These are phyloP conservation scores for Apiospora phragmitis DNA, from an alignment of 2,329 filamentous ascomycete genomes.

Conservation along the genomic window DNA sequence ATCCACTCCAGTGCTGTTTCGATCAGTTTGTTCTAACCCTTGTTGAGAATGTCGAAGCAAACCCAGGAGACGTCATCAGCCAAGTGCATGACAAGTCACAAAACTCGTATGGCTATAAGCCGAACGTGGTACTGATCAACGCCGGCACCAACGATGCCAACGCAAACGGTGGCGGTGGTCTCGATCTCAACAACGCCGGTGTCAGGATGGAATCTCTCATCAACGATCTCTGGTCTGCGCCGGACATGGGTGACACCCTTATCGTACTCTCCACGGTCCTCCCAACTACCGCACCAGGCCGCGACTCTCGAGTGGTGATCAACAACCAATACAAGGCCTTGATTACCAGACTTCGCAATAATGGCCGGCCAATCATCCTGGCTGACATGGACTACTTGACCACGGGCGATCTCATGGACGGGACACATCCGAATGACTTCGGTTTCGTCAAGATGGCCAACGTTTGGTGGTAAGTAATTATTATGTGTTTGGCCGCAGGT, in stretches of 20 bases:
- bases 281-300: slow-evolving; percentile 16
- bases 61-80: slow-evolving; percentile 17
- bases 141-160: slow-evolving; percentile 34
- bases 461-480: slow-evolving; percentile 14
- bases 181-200: slow-evolving; percentile 23
- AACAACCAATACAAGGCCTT: slow-evolving; percentile 29
- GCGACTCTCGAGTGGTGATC: slow-evolving; percentile 11
- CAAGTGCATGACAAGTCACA: slow-evolving; percentile 15
- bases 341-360: slow-evolving; percentile 10
- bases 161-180: slow-evolving; percentile 1
- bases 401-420: slow-evolving; percentile 18
- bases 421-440: slow-evolving; percentile 22
- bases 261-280: slow-evolving; percentile 36
- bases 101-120: slow-evolving; percentile 14
- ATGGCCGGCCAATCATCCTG: slow-evolving; percentile 3
- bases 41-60: slow-evolving; percentile 18
- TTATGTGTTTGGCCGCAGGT: neutral
- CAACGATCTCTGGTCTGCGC: slow-evolving; percentile 22
- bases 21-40: neutral
- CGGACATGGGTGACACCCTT: slow-evolving; percentile 24
- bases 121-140: slow-evolving; percentile 28
- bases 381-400: slow-evolving; percentile 14
- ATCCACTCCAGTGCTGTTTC: neutral
- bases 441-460: slow-evolving; percentile 25
- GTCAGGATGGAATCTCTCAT: slow-evolving; percentile 27